Evolutionary conservation across 1,284 basidiomycete species (phyloP), one percentile per base, ranked within the genome.

Genomic region (Rhodotorula sp.): DNA sequence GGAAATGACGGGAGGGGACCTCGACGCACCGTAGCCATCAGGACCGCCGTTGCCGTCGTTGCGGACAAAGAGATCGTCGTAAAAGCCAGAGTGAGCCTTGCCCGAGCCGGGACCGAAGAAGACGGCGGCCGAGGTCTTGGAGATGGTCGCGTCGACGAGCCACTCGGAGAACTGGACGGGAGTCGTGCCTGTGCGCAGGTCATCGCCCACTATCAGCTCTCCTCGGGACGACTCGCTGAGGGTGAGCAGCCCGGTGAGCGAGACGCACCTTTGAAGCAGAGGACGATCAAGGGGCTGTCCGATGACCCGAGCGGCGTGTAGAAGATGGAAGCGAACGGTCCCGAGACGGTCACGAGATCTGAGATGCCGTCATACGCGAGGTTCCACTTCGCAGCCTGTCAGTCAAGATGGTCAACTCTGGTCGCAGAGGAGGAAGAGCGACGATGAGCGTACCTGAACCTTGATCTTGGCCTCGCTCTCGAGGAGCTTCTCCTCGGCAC

Each of bases 111-210:
- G 47, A 8, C 71, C 71, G 59, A 62, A 73, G 62, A 58, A 73
- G 46, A 67, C 64, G 4, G 36, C 9, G 20, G 68, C 59, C n/a
- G 57, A 30, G 15, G 65, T 62, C 13, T 68, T 58, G 19, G 57
- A 34, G 64, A 75, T 71, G 29, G 65, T 47, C 0, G 71, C 68
- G 34, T 75, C 71, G 24, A 67, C 58, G 51, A 75, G 59, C 53
- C 71, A 68, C 64, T 75, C 68, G 60, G 68, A 47, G 71, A 81
- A 82, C 66, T 80, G 79, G 47, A 75, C 75, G 27, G 80, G 80
- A 47, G 76, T 74, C 17, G 81, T 82, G 10, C 81, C 68, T 70
- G 46, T 15, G 9, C 4, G 46, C 15, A n/a, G 22, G 15, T 30
- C 27, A 30, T 11, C 20, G 55, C 36, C 13, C 7, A 27, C 19